Conservation (phyloP, 768 basidiomycete species). For the Mycena chlorophos region DNA sequence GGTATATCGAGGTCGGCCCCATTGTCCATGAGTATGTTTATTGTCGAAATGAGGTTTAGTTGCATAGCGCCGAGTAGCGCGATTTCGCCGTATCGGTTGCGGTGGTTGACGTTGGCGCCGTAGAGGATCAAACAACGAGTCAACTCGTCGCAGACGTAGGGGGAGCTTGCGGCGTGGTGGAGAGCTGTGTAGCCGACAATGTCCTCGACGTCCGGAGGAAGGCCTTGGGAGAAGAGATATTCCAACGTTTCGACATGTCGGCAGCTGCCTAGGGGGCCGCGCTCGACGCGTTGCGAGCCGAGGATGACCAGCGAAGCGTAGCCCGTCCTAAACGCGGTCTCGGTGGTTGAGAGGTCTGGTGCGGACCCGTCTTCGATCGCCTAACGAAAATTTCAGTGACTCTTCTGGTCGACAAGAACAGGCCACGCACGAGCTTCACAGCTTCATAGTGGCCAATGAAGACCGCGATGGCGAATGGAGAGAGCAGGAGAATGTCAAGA, state of each 20-base stretch:
- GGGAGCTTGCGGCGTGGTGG: conserved; percentile 42
- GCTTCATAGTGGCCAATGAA: conserved; percentile 26
- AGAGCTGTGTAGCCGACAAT: conserved; percentile 52
- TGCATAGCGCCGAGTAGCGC: conserved; percentile 16
- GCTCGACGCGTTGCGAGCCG: conserved; percentile 40
- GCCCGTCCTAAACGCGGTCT: conserved; percentile 45
- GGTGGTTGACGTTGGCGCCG: conserved; percentile 51
- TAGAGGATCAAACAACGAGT: conserved; percentile 40
- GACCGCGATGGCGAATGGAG: conserved; percentile 30
- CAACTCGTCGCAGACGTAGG: conserved; percentile 28
- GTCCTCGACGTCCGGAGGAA: conserved; percentile 42
- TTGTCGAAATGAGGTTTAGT: conserved; percentile 28
- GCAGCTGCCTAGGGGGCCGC: conserved; percentile 12
- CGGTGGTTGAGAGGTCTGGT: conserved; percentile 39
- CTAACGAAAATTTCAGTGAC: conserved; percentile 15
- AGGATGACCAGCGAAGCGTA: conserved; percentile 41
- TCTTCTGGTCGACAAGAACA: neutral
- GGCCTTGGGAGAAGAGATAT: conserved; percentile 43
- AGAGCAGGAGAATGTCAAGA: conserved; percentile 28
- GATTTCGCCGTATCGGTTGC: conserved; percentile 45
- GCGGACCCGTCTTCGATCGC: conserved; percentile 31
- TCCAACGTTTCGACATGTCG: conserved; percentile 39
- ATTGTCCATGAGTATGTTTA: conserved; percentile 51
- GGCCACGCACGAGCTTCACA: conserved; percentile 25
- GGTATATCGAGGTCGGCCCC: conserved; percentile 45